These are phyloP conservation scores for Acephala macrosclerotiorum DNA, from an alignment of 2,329 filamentous ascomycete species.

Conservation along the genomic window DNA sequence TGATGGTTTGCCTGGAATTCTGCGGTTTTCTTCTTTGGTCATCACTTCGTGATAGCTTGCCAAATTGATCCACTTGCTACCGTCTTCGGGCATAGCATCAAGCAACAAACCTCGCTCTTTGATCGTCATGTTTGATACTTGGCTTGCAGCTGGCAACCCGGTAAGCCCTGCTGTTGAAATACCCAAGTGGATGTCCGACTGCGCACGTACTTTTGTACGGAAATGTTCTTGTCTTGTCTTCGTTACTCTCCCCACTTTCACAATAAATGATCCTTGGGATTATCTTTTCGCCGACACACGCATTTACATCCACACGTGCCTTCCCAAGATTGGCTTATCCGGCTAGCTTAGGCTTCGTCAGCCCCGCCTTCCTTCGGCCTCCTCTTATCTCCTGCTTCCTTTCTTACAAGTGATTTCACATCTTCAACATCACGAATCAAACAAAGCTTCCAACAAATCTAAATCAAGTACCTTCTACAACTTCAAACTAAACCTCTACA, in stretches of 20 bases:
- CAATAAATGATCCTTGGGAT: background rate
- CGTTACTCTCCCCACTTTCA: background rate
- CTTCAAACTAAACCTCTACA: background rate
- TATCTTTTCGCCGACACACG: background rate
- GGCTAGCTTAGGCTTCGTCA: constrained; percentile 17
- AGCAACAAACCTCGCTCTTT: constrained; percentile 6
- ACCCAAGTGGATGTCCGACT: background rate
- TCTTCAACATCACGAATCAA: constrained; percentile 14
- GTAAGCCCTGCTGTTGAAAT: background rate
- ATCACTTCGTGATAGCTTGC: constrained; percentile 10
- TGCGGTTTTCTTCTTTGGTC: background rate
- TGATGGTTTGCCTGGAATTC: constrained; percentile 1
- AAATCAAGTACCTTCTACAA: background rate
- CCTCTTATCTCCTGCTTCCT: constrained; percentile 10
- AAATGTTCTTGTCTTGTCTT: background rate
- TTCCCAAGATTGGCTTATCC: constrained; percentile 18
- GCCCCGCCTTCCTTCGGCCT: constrained; percentile 10
- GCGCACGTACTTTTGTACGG: background rate
- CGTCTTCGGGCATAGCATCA: constrained; percentile 2
- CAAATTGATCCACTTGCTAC: constrained; percentile 19
- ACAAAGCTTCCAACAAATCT: background rate
- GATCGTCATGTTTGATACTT: background rate
- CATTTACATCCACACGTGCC: constrained; percentile 19
- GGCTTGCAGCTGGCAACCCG: background rate
- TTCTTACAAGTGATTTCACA: background rate